Evolutionary conservation across 306 rosid genomes (phyloP).

Genomic region (Myrica gale): DNA sequence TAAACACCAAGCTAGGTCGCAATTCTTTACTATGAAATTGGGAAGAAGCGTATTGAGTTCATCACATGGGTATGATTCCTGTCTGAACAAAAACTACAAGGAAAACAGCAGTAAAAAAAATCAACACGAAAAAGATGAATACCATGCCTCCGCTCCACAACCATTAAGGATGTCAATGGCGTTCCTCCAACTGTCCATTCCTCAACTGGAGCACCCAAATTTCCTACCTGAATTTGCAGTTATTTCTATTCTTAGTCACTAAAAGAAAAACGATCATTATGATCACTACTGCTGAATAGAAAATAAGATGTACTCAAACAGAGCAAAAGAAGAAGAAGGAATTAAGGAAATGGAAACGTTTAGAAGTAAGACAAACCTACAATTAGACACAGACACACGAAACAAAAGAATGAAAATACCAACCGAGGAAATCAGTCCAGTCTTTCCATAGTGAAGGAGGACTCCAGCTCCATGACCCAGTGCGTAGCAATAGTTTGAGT

Average conservation of each 20-base stretch:
- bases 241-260: not conserved
- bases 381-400: not conserved
- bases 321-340: not conserved
- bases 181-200: slow-evolving; percentile 18
- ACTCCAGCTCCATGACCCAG: slow-evolving; percentile 16
- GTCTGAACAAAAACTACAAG: not conserved
- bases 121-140: not conserved
- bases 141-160: slow-evolving; percentile 15
- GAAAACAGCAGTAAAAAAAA: not conserved
- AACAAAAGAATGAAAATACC: not conserved
- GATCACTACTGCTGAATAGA: not conserved
- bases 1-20: not conserved
- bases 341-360: not conserved
- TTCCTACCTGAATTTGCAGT: slow-evolving; percentile 4
- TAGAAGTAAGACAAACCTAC: not conserved
- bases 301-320: not conserved
- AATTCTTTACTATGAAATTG: not conserved
- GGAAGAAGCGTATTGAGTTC: not conserved
- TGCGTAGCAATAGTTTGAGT: slow-evolving; percentile 12
- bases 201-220: slow-evolving; percentile 14
- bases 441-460: slow-evolving; percentile 17
- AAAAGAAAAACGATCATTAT: not conserved
- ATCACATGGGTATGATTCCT: too few species aligned
- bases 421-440: slow-evolving; percentile 18
- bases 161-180: slow-evolving; percentile 17